phyloP scores from a whole-genome alignment of 495 filamentous ascomycete genomes.

The Penicillium simplicissimum region DNA sequence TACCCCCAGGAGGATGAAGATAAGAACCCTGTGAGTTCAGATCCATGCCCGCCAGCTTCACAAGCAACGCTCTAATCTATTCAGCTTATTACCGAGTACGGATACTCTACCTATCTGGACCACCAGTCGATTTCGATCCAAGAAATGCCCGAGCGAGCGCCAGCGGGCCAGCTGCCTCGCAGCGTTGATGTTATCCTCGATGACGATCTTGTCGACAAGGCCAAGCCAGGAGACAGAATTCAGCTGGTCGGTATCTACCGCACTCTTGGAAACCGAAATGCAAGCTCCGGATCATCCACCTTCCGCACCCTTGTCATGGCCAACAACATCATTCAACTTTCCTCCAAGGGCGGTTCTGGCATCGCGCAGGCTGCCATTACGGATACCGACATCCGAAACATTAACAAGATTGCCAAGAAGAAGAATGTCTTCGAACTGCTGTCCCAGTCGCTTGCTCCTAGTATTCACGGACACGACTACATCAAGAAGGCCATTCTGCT shows the following conservation, averaged over 20 bases:
- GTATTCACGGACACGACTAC: conserved; percentile 95
- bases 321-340: conserved; percentile 93
- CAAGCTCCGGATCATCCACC: conserved; percentile 77
- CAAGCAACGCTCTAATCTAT: not conserved
- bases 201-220: conserved; percentile 92
- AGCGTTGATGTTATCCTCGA: conserved; percentile 98
- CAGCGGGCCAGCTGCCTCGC: conserved; percentile 91
- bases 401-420: conserved; percentile 97
- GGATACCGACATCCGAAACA: conserved; percentile 97
- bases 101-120: conserved; percentile 91
- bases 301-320: conserved; percentile 93
- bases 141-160: conserved; percentile 98
- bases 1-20: conserved; percentile 96
- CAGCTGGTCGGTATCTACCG: conserved; percentile 94
- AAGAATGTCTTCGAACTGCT: conserved; percentile 90
- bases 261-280: conserved; percentile 91
- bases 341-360: conserved; percentile 93
- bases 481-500: conserved; percentile 98
- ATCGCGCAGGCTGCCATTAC: conserved; percentile 91
- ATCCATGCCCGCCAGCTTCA: not conserved
- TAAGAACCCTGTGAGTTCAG: conserved; percentile 57
- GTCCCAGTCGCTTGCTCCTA: conserved; percentile 95
- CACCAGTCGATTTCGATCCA: conserved; percentile 98
- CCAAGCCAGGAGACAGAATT: conserved; percentile 94
- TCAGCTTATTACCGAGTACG: conserved; percentile 88